phyloP scores from a whole-genome alignment of 305 asterid genomes.

The Fraxinus nigra region DNA sequence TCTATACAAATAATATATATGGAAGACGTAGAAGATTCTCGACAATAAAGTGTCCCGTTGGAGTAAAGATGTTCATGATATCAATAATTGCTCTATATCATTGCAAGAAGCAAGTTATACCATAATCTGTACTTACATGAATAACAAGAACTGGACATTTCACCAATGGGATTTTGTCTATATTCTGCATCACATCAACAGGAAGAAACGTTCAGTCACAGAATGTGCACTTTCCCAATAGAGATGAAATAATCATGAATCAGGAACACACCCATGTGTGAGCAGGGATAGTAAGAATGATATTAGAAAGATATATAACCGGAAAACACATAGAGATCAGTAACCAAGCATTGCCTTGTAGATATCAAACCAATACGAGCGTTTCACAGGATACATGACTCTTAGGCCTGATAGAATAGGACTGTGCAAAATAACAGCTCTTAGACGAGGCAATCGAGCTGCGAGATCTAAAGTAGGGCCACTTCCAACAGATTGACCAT shows the following conservation, averaged over 20 bases:
- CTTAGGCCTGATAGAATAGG: slow-evolving; percentile 90
- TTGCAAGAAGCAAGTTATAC: not conserved
- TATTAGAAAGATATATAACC: not conserved
- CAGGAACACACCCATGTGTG: not conserved
- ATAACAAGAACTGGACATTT: slow-evolving; percentile 89
- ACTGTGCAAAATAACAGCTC: slow-evolving; percentile 90
- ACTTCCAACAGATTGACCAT: slow-evolving; percentile 98
- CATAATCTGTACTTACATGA: slow-evolving; percentile 54
- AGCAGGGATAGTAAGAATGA: not conserved
- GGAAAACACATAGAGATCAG: not conserved
- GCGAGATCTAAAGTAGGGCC: slow-evolving; percentile 97
- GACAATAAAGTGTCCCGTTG: not conserved
- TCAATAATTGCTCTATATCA: not conserved
- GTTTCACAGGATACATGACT: slow-evolving; percentile 97
- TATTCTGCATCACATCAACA: slow-evolving; percentile 61
- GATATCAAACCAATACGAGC: slow-evolving; percentile 97
- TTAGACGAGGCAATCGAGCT: slow-evolving; percentile 76
- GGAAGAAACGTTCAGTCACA: not conserved
- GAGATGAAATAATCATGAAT: not conserved
- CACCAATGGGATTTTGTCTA: slow-evolving; percentile 86
- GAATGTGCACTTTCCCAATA: not conserved
- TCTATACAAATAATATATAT: not conserved
- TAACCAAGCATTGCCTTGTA: slow-evolving; percentile 55
- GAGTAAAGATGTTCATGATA: not conserved
- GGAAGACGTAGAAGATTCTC: not conserved